These are phyloP conservation scores for Ophiostoma montium DNA, from an alignment of 2,329 filamentous ascomycete species.

Conservation along the genomic window DNA sequence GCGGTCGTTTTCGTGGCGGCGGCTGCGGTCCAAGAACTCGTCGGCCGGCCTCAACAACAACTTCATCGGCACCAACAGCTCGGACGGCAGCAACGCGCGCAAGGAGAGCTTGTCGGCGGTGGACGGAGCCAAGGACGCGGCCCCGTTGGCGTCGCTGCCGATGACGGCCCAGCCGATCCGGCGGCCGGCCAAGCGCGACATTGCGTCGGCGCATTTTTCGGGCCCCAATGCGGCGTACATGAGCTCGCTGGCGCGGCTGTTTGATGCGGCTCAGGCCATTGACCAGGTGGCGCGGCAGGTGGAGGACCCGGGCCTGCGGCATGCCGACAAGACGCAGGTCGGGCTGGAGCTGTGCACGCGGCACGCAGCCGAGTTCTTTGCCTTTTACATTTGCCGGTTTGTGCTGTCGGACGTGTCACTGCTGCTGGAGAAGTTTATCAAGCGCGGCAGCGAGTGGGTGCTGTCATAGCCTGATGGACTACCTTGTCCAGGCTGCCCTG, in stretches of 20 bases:
- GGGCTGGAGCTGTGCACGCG: slow-evolving; percentile 86
- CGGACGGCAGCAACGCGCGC: slow-evolving; percentile 24
- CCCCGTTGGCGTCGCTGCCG: slow-evolving; percentile 52
- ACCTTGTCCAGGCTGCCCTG: no score
- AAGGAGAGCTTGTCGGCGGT: slow-evolving; percentile 37
- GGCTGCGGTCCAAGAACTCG: slow-evolving; percentile 80
- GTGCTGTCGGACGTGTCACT: slow-evolving; percentile 73
- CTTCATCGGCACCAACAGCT: slow-evolving; percentile 30
- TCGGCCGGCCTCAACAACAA: slow-evolving; percentile 41
- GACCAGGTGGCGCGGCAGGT: slow-evolving; percentile 95
- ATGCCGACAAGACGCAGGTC: slow-evolving; percentile 87
- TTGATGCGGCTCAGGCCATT: slow-evolving; percentile 83
- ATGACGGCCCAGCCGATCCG: slow-evolving; percentile 56
- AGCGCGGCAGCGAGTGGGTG: slow-evolving; percentile 93
- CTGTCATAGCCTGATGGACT: slow-evolving; percentile 18
- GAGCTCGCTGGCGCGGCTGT: slow-evolving; percentile 75
- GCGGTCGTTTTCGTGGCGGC: slow-evolving; percentile 76
- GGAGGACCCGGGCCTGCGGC: slow-evolving; percentile 82
- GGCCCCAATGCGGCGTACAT: slow-evolving; percentile 88
- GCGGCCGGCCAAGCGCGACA: slow-evolving; percentile 57
- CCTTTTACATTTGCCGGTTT: slow-evolving; percentile 91
- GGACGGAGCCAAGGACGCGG: slow-evolving; percentile 1
- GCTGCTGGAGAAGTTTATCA: slow-evolving; percentile 92
- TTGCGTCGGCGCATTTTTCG: slow-evolving; percentile 53
- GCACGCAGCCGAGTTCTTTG: slow-evolving; percentile 94